A percentile compares a stretch with the other conserved stretches of the same genome.
Conservation (phyloP, 176 grass and related monocot genomes). For the Saccharum officinarum region DNA sequence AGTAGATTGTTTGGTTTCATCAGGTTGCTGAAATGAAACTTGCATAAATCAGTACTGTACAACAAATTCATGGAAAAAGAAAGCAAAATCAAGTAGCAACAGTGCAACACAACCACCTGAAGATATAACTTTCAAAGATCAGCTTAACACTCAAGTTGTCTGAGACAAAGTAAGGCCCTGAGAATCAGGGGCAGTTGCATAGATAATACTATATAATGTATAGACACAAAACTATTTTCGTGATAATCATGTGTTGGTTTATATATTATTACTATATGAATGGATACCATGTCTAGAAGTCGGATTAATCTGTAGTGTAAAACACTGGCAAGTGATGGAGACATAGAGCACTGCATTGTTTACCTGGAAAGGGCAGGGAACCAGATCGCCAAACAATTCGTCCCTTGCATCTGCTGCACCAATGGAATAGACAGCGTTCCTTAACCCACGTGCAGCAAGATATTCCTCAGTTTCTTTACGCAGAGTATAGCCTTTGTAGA, state of each 20-base stretch:
- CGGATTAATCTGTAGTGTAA: neutral
- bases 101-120: neutral
- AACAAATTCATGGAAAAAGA: neutral
- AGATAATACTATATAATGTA: neutral
- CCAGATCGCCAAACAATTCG: slow-evolving; percentile 64
- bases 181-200: neutral
- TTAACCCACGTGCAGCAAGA: slow-evolving; percentile 53
- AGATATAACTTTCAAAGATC: slow-evolving; percentile 5
- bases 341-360: neutral
- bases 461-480: slow-evolving; percentile 77
- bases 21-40: slow-evolving; percentile 66
- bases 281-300: neutral
- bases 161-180: neutral
- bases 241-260: neutral
- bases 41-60: neutral
- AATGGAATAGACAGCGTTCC: slow-evolving; percentile 58
- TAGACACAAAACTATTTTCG: neutral
- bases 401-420: slow-evolving; percentile 59
- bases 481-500: slow-evolving; percentile 73
- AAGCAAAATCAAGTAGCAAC: slow-evolving; percentile 7
- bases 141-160: neutral
- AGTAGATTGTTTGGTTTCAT: slow-evolving; percentile 48
- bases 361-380: slow-evolving; percentile 82
- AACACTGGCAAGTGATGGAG: neutral
- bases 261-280: neutral